Conservation (phyloP, 805 yeast species). For the Barnettozyma siamensis region DNA sequence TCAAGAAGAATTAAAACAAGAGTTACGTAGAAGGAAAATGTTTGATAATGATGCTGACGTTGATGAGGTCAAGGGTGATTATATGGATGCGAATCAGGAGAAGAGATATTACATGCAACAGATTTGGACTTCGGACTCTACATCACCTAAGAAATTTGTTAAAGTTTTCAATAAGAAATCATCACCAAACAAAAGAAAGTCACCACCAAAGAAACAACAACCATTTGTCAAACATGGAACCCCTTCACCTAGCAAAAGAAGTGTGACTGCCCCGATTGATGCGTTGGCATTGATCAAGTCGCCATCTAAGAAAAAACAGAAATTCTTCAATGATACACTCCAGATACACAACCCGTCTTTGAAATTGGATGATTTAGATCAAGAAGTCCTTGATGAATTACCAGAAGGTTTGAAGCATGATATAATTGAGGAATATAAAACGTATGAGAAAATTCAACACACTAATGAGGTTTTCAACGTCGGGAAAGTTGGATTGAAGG, state of each 20-base stretch:
- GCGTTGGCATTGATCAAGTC: slow-evolving; percentile 4
- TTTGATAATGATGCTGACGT: not conserved
- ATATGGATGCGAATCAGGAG: not conserved
- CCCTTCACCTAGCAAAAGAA: not conserved
- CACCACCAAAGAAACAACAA: slow-evolving; percentile 12
- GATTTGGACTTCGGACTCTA: slow-evolving; percentile 13
- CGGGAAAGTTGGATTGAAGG: slow-evolving; percentile 10
- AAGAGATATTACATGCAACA: slow-evolving; percentile 21
- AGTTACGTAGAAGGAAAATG: slow-evolving; percentile 38
- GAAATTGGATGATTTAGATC: slow-evolving; percentile 13
- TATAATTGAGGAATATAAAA: slow-evolving; percentile 18
- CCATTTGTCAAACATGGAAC: too few species aligned
- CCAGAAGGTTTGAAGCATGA: slow-evolving; percentile 17
- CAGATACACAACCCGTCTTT: too few species aligned
- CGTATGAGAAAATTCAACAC: slow-evolving; percentile 10
- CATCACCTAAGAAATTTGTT: slow-evolving; percentile 8
- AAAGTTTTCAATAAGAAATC: slow-evolving; percentile 13
- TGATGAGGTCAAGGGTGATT: not conserved
- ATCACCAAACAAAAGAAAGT: not conserved
- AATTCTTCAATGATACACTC: not conserved
- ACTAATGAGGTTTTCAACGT: too few species aligned
- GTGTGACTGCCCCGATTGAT: not conserved
- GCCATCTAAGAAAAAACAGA: slow-evolving; percentile 8
- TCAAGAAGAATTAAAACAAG: slow-evolving; percentile 52
- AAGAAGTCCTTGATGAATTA: slow-evolving; percentile 21